Evolutionary conservation across 2,329 filamentous ascomycete genomes (phyloP).

Genomic region (Hypoxylon sp.): DNA sequence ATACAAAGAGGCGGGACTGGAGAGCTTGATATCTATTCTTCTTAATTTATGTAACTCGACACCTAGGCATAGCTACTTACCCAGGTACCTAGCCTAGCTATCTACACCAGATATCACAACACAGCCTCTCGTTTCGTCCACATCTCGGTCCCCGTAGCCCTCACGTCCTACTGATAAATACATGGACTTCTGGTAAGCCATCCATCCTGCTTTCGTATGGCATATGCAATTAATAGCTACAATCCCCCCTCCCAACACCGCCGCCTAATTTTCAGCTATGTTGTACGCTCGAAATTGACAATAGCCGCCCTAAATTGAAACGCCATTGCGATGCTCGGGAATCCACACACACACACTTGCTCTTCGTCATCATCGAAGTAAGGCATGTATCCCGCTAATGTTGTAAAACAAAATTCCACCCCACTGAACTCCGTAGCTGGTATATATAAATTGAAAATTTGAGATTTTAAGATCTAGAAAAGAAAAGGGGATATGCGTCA

Average conservation of each 20-base stretch:
- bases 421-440: slow-evolving; percentile 48
- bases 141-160: slow-evolving; percentile 7
- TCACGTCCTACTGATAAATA: neutral
- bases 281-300: slow-evolving; percentile 10
- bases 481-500: slow-evolving; percentile 28
- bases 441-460: slow-evolving; percentile 19
- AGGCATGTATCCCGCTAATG: slow-evolving; percentile 27
- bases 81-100: slow-evolving; percentile 13
- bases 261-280: neutral
- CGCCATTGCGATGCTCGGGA: slow-evolving; percentile 35
- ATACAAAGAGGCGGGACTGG: neutral
- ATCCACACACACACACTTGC: slow-evolving; percentile 13
- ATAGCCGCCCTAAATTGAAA: slow-evolving; percentile 22
- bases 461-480: slow-evolving; percentile 5
- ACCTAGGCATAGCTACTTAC: slow-evolving; percentile 16
- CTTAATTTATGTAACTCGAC: slow-evolving; percentile 19
- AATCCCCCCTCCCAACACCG: slow-evolving; percentile 1
- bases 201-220: slow-evolving; percentile 5
- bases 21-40: slow-evolving; percentile 22
- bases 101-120: slow-evolving; percentile 1
- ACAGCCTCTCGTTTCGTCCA: slow-evolving; percentile 10
- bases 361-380: slow-evolving; percentile 25
- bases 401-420: slow-evolving; percentile 27
- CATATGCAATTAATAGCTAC: slow-evolving; percentile 15
- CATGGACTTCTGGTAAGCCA: neutral